Conservation (phyloP, 768 basidiomycete genomes). For the Neoboletus magnificus region DNA sequence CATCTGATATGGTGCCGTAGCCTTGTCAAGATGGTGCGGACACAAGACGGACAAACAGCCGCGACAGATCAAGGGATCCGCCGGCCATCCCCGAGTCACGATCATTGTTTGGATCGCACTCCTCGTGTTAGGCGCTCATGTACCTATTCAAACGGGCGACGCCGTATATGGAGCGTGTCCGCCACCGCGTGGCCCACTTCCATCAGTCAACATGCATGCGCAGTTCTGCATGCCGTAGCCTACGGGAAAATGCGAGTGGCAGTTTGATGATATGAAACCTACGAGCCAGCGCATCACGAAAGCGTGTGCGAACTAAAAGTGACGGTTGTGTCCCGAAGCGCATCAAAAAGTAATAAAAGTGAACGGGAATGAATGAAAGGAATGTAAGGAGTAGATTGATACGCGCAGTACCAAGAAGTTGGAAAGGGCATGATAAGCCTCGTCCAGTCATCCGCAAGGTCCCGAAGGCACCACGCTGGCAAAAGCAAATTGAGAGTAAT, state of each 20-base stretch:
- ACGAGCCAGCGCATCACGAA: slow-evolving; percentile 8
- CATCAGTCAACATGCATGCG: slow-evolving; percentile 31
- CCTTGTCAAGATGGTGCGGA: slow-evolving; percentile 16
- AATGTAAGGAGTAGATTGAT: slow-evolving; percentile 7
- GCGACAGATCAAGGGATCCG: slow-evolving; percentile 19
- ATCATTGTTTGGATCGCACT: slow-evolving; percentile 17
- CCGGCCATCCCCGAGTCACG: slow-evolving; percentile 22
- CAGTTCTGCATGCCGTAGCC: slow-evolving; percentile 26
- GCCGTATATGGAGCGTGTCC: slow-evolving; percentile 20
- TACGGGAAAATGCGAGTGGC: slow-evolving; percentile 23
- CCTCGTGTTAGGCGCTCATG: slow-evolving; percentile 19
- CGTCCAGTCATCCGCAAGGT: slow-evolving; percentile 8
- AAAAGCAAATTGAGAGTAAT: slow-evolving; percentile 14
- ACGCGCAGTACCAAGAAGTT: neutral
- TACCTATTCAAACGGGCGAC: slow-evolving; percentile 11
- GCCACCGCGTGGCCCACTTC: slow-evolving; percentile 20
- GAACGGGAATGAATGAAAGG: slow-evolving; percentile 5
- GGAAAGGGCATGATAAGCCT: slow-evolving; percentile 6
- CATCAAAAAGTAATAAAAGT: slow-evolving; percentile 14
- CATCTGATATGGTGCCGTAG: slow-evolving; percentile 9
- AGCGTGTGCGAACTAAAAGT: slow-evolving; percentile 5
- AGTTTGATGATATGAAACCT: slow-evolving; percentile 17
- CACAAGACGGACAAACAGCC: slow-evolving; percentile 16
- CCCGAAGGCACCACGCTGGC: slow-evolving; percentile 5
- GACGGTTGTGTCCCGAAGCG: slow-evolving; percentile 3